Percentiles rank a stretch among this genome's conserved stretches.
Evolutionary conservation across 129 eudicot genomes (phyloP).

Genomic region (Tanacetum coccineum): DNA sequence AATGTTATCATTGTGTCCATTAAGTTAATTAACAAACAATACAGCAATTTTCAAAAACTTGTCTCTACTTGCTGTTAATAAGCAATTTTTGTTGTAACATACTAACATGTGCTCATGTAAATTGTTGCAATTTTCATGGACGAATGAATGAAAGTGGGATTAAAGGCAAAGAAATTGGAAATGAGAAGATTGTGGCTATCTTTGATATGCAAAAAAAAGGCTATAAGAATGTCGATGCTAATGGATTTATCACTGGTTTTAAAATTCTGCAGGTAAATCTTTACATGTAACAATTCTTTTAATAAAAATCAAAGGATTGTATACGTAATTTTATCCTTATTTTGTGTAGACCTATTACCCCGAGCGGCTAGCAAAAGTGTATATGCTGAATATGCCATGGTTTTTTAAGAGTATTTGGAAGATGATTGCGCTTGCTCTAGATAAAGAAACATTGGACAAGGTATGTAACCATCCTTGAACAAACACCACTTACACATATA

Average conservation of each 20-base stretch:
- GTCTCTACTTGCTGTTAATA: neutral
- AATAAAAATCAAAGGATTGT: no score
- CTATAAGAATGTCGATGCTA: constrained; percentile 40
- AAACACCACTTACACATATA: no score
- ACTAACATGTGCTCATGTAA: neutral
- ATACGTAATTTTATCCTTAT: no score
- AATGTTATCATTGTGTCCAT: no score
- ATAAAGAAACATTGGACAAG: constrained; percentile 46
- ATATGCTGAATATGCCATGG: constrained; percentile 42
- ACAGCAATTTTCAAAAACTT: no score
- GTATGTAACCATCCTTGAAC: constrained; percentile 19
- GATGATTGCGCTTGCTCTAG: constrained; percentile 36
- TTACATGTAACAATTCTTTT: no score
- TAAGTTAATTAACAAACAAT: no score
- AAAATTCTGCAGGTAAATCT: constrained; percentile 45
- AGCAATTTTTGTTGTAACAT: neutral
- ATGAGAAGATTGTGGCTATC: constrained; percentile 38
- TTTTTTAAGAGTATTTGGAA: constrained; percentile 46
- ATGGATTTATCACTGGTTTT: constrained; percentile 41
- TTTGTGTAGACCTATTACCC: constrained; percentile 41
- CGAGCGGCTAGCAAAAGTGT: constrained; percentile 37
- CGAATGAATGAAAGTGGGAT: constrained; percentile 21
- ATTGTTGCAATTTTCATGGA: neutral
- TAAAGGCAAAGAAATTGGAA: constrained; percentile 41
- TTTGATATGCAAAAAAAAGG: constrained; percentile 36